Conservation (phyloP, 108 stramenopile species). For the Pseudonitzschia multistriata region DNA sequence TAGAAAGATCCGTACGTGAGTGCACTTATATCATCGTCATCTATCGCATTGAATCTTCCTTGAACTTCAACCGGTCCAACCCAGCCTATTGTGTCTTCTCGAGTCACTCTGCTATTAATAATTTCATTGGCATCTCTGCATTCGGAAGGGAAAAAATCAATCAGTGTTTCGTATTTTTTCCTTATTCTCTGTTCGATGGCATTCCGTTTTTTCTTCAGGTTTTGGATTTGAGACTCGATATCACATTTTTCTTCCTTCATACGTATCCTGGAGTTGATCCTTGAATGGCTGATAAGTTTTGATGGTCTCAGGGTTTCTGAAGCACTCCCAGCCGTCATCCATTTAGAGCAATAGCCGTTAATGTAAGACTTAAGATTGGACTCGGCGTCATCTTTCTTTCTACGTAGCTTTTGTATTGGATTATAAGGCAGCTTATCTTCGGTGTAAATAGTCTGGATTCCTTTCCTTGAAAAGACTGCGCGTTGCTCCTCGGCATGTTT, state of each 20-base stretch:
- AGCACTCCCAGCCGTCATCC: background rate
- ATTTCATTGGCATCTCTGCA: background rate
- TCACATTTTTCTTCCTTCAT: background rate
- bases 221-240: conserved; percentile 3
- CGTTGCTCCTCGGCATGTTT: background rate
- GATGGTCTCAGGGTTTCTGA: background rate
- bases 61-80: background rate
- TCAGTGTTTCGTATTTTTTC: background rate
- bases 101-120: background rate
- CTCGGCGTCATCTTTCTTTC: conserved; percentile 7
- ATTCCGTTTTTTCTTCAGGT: background rate
- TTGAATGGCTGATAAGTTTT: background rate
- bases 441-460: background rate
- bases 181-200: background rate
- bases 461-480: background rate
- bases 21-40: background rate
- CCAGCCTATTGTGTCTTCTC: background rate
- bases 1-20: background rate
- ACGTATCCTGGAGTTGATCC: background rate
- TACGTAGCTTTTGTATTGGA: background rate
- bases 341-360: background rate
- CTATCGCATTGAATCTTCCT: background rate
- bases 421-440: background rate
- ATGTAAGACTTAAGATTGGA: background rate
- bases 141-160: background rate